Evolutionary conservation across 257 asterid genomes (phyloP).

Genomic region (Ballota nigra): DNA sequence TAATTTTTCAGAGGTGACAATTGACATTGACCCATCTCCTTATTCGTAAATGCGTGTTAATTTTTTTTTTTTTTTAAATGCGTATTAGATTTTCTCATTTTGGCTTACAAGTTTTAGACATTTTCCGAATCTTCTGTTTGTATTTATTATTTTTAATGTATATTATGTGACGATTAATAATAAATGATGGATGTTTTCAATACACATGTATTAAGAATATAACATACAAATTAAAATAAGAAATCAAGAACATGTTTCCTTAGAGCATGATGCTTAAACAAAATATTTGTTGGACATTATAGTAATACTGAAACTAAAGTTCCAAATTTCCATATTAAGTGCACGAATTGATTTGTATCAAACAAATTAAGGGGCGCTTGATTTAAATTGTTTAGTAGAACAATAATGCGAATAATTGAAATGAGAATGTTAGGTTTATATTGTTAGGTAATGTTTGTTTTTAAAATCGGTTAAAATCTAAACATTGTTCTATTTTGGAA

Average conservation of each 20-base stretch:
- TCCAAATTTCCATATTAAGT: too few species aligned
- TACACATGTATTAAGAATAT: background rate
- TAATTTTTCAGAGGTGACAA: background rate
- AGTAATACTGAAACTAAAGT: too few species aligned
- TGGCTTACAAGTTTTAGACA: background rate
- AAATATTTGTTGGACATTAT: background rate
- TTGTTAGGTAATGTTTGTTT: too few species aligned
- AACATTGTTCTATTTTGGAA: too few species aligned
- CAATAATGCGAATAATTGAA: too few species aligned
- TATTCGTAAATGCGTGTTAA: background rate
- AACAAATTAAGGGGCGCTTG: too few species aligned
- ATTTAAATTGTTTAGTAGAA: too few species aligned
- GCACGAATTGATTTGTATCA: too few species aligned
- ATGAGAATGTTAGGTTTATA: too few species aligned
- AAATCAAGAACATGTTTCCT: background rate
- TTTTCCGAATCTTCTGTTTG: background rate
- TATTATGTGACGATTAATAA: background rate
- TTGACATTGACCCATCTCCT: background rate
- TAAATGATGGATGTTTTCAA: background rate
- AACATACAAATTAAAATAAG: background rate
- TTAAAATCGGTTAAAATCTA: too few species aligned
- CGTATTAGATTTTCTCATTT: background rate
- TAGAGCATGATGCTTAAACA: background rate
- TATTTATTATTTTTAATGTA: background rate
- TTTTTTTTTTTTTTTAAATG: background rate